phyloP scores from a whole-genome alignment of 2,329 filamentous ascomycete genomes.

The Chaetomiaceae sp. region DNA sequence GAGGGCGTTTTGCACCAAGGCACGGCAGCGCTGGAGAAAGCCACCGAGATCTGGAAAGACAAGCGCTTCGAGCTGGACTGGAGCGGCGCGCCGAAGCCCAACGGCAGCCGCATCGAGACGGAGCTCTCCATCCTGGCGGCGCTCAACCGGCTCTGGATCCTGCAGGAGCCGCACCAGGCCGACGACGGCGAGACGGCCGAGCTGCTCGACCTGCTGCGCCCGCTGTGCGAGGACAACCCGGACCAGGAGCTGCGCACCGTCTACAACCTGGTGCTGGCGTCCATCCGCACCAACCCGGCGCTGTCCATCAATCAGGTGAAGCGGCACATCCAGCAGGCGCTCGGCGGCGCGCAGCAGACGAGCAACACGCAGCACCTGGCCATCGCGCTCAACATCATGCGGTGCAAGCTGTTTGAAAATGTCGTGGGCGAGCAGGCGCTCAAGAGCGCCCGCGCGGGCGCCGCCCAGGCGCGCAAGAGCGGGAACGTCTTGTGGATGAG shows the following conservation, averaged over 20 bases:
- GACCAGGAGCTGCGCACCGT: conserved; percentile 73
- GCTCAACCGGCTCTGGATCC: conserved; percentile 66
- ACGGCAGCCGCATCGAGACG: conserved; percentile 38
- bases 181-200: conserved; percentile 53
- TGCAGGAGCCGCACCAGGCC: conserved; percentile 54
- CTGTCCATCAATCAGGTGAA: conserved; percentile 71
- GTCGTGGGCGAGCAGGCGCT: conserved; percentile 75
- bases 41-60: conserved; percentile 60
- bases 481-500: conserved; percentile 72
- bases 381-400: conserved; percentile 81
- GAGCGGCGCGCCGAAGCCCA: conserved; percentile 28
- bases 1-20: conserved; percentile 71
- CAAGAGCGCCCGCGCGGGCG: conserved; percentile 66
- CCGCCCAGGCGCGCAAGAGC: conserved; percentile 60
- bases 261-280: conserved; percentile 68
- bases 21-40: conserved; percentile 63
- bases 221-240: conserved; percentile 60
- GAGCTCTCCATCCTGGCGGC: conserved; percentile 61
- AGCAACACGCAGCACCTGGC: conserved; percentile 75
- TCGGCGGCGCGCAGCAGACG: conserved; percentile 62
- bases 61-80: conserved; percentile 49
- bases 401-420: conserved; percentile 71
- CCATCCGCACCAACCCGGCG: conserved; percentile 54
- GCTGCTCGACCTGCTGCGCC: conserved; percentile 60
- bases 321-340: conserved; percentile 65